phyloP scores from a whole-genome alignment of 2,329 filamentous ascomycete genomes.

The Fusarium sp. region DNA sequence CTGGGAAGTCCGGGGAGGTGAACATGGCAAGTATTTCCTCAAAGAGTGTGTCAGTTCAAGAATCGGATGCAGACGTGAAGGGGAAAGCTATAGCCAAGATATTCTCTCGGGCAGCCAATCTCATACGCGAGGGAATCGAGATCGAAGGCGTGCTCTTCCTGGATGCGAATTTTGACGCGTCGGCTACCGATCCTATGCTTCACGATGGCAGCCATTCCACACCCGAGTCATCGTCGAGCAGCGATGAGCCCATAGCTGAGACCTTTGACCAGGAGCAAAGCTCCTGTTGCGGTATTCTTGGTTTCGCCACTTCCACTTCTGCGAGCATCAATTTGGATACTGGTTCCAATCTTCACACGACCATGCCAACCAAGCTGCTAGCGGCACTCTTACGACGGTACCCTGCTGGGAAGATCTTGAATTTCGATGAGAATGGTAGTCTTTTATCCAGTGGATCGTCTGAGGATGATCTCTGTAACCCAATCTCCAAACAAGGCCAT shows the following conservation, averaged over 20 bases:
- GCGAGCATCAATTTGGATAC: conserved; percentile 49
- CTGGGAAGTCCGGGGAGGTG: not conserved
- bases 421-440: conserved; percentile 54
- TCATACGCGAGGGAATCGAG: conserved; percentile 56
- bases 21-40: conserved; percentile 4
- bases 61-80: not conserved
- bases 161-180: conserved; percentile 43
- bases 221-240: conserved; percentile 32
- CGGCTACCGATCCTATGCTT: conserved; percentile 28
- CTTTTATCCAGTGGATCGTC: conserved; percentile 48
- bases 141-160: conserved; percentile 52
- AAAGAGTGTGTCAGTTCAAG: not conserved
- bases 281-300: conserved; percentile 50
- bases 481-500: not conserved
- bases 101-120: conserved; percentile 57
- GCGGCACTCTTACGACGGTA: conserved; percentile 56
- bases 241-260: conserved; percentile 42
- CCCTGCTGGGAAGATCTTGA: conserved; percentile 59
- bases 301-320: conserved; percentile 50
- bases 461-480: conserved; percentile 38
- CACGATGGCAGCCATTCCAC: conserved; percentile 31
- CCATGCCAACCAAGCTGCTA: conserved; percentile 54
- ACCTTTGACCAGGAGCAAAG: conserved; percentile 5
- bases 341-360: conserved; percentile 27
- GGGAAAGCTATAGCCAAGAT: conserved; percentile 38